Conservation (phyloP, 352 stramenopile genomes). For the Phytophthora kernoviae region DNA sequence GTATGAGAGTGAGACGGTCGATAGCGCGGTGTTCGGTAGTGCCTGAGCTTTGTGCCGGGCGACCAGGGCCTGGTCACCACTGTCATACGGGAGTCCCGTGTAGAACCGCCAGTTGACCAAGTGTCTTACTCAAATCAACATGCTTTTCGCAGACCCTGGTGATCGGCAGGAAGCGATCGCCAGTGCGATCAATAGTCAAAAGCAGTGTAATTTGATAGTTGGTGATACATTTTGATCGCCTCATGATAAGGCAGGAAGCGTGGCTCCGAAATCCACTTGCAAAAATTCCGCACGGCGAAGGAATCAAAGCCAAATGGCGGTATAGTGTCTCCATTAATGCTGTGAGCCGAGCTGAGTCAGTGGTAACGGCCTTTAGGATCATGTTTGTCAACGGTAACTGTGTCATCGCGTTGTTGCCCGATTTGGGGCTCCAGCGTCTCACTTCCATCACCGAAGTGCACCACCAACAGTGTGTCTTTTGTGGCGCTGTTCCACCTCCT, state of each 20-base stretch:
- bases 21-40: not conserved
- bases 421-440: too few relatives aligned
- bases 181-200: slow-evolving; percentile 3
- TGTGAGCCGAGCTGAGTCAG: too few relatives aligned
- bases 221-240: slow-evolving; percentile 15
- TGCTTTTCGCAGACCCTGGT: slow-evolving; percentile 25
- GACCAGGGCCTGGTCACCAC: slow-evolving; percentile 5
- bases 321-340: not conserved
- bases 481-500: too few relatives aligned
- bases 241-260: slow-evolving; percentile 13
- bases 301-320: slow-evolving; percentile 7
- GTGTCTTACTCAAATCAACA: slow-evolving; percentile 20
- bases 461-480: too few relatives aligned
- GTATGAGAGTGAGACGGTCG: slow-evolving; percentile 19
- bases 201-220: not conserved
- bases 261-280: slow-evolving; percentile 19
- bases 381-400: too few relatives aligned
- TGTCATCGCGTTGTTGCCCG: too few relatives aligned
- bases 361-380: too few relatives aligned
- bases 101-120: slow-evolving; percentile 1
- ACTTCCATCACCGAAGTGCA: too few relatives aligned
- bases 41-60: slow-evolving; percentile 28
- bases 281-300: slow-evolving; percentile 26
- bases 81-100: slow-evolving; percentile 23
- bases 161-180: slow-evolving; percentile 26